Base-by-base conservation (phyloP, 345 rosid species). In the Eucalyptus sp. region DNA sequence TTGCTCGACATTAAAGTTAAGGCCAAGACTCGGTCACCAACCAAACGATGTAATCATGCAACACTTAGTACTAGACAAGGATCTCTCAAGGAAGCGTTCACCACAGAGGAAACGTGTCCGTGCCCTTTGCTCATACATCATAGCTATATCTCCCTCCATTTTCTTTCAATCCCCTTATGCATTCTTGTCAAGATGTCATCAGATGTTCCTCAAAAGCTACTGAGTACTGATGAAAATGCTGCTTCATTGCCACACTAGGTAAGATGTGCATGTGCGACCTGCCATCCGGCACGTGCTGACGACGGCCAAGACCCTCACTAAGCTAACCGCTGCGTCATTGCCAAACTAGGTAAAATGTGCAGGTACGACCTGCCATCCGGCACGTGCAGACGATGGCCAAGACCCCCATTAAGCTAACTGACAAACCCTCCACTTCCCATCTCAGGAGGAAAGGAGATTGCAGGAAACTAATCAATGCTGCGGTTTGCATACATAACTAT, bases 401-500 rank as follows among this genome's bases (percentile, higher is more conserved):
- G 76, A 86, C 56, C 87, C 87, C 88, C 76, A 3, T 43, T 22
- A 18, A 79, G 29, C 31, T 88, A 90, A n/a, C 37, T 5, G 48
- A 86, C 92, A 90, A 90, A 71, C 20, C 15, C 49, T 43, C 37
- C 13, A 37, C 60, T 87, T 58, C 90, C 90, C 64, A 79, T 86
- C 24, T 41, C 29, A 33, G 37, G 86, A 37, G 88, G 91, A 90
- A 83, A 66, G 86, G 84, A 83, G 87, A 79, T 86, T 52, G 20
- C 60, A 51, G 89, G 93, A 90, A 91, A 90, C 93, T 88, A 87
- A 50, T 88, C 86, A 83, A 33, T 24, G 79, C 41, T 44, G 58
- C 48, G 27, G 84, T 41, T 22, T 76, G 8, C 13, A 22, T 37
- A 44, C 9, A 10, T 86, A 90, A 87, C 84, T 83, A 44, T 60